Evolutionary conservation across 495 filamentous ascomycete genomes (phyloP), one percentile per base, ranked within the genome.

Genomic region (Pyronema domesticum): DNA sequence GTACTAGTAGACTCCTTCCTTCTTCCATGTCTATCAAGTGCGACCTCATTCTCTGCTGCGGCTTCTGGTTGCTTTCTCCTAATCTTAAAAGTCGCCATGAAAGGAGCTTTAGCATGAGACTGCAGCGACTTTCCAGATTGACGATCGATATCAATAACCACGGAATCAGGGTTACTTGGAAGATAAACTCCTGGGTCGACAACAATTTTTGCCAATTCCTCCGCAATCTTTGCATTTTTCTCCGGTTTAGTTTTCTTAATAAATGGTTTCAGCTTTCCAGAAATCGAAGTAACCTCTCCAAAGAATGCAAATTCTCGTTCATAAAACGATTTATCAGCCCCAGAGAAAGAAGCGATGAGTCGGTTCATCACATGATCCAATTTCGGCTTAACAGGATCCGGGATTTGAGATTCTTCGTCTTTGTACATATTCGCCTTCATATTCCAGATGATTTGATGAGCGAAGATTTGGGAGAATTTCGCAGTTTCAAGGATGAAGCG

Each of bases 381-480:
- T 0, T 81, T 91, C 18, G 88, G 89, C 57, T 99, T 99, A 56
- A 95, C 78, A 1, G 81, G 76, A 68, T 96, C 93, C 45, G 93
- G 88, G 83, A 93, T 78, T 60, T 81, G 76, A 49, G 82, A 85
- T 56, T 96, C 87, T 58, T 99, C 89, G 61, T 99, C 93, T 67
- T 95, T 96, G 71, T 86, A 99, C 2, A 88, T 80, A 66, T 99
- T 99, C 17, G 93, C 93, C 65, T 94, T 95, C 82, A 99, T 99
- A 65, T 96, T 99, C 93, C 93, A 99, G 57, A 99, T 96, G 56
- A 99, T 95, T 57, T 99, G 93, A 68, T 99, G 93, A 6, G 93
- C 88, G 66, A 99, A 99, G 0, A 95, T 71, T 65, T 95, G 93
- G 19, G 89, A 95, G 62, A 91, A 85, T 60, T 89, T 89, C 1